phyloP scores from a whole-genome alignment of 352 stramenopile genomes.

The Albugo candida region DNA sequence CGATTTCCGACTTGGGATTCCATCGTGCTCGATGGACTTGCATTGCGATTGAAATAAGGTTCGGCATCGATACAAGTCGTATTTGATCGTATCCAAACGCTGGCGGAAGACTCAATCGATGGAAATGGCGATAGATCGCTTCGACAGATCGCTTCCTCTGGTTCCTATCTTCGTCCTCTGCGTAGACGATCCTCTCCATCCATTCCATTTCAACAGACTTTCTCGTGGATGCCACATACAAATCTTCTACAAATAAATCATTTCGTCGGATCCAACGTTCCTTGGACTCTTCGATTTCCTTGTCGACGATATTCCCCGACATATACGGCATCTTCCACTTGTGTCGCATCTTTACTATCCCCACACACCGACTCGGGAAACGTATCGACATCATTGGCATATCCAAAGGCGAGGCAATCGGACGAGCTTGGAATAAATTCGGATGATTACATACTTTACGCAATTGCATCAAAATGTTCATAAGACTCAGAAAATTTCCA shows the following conservation, averaged over 20 bases:
- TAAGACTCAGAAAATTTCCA: conserved; percentile 95
- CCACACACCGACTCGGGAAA: conserved; percentile 1
- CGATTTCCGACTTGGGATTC: not conserved
- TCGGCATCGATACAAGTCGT: conserved; percentile 23
- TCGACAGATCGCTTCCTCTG: conserved; percentile 24
- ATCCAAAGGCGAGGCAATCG: conserved; percentile 90
- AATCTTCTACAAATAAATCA: too few species aligned
- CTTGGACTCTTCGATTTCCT: too few species aligned
- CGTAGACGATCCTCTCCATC: conserved; percentile 3
- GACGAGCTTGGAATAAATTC: conserved; percentile 93
- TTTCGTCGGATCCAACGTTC: too few species aligned
- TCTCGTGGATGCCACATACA: conserved; percentile 11
- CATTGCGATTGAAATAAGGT: conserved; percentile 58
- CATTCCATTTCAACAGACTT: conserved; percentile 5
- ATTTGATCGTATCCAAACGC: conserved; percentile 28
- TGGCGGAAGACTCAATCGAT: conserved; percentile 13
- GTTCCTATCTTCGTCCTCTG: too few species aligned
- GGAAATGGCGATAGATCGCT: conserved; percentile 12
- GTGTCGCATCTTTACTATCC: too few species aligned
- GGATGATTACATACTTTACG: conserved; percentile 96
- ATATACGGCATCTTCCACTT: too few species aligned
- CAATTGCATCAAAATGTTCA: conserved; percentile 99
- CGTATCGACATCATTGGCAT: conserved; percentile 11
- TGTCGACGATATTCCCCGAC: too few species aligned
- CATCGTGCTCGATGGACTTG: conserved; percentile 24